phyloP scores from a whole-genome alignment of 805 yeast species.

The Wickerhamomyces xylosicus region DNA sequence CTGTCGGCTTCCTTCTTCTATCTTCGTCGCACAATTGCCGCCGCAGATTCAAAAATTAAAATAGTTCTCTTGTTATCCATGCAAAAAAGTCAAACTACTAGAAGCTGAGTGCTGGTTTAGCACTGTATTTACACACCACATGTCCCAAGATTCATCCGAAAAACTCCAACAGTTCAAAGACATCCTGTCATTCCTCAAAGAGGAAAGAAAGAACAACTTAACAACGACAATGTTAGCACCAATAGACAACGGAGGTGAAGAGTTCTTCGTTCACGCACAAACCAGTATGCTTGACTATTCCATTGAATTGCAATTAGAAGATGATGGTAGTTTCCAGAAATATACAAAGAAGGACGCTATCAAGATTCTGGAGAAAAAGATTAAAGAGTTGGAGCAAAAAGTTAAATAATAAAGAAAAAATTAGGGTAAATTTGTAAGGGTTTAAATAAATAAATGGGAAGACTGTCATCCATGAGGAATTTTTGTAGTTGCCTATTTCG shows the following conservation, averaged over 20 bases:
- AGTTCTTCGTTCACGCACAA: slow-evolving; percentile 13
- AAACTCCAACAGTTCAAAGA: slow-evolving; percentile 8
- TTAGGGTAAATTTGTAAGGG: too few species aligned
- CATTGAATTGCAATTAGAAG: slow-evolving; percentile 5
- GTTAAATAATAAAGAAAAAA: background rate
- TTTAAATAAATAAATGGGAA: too few species aligned
- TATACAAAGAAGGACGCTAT: slow-evolving; percentile 5
- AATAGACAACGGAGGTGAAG: slow-evolving; percentile 12
- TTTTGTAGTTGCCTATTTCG: too few species aligned
- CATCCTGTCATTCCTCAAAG: slow-evolving; percentile 3
- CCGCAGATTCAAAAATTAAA: too few species aligned
- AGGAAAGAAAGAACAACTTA: background rate
- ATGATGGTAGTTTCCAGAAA: slow-evolving; percentile 5
- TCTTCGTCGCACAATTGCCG: too few species aligned
- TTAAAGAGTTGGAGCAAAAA: slow-evolving; percentile 3
- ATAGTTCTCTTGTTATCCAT: too few species aligned
- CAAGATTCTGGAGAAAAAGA: slow-evolving; percentile 2
- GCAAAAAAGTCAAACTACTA: too few species aligned
- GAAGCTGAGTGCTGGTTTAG: too few species aligned
- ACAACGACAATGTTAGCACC: slow-evolving; percentile 11
- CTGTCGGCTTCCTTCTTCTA: too few species aligned
- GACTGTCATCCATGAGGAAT: too few species aligned
- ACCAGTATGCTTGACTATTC: slow-evolving; percentile 4
- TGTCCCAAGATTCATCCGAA: background rate
- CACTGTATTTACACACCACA: too few species aligned